Percentiles rank a stretch among this genome's conserved stretches.
phyloP scores from a whole-genome alignment of 75 land plant genomes.

The Gnetum montanum region DNA sequence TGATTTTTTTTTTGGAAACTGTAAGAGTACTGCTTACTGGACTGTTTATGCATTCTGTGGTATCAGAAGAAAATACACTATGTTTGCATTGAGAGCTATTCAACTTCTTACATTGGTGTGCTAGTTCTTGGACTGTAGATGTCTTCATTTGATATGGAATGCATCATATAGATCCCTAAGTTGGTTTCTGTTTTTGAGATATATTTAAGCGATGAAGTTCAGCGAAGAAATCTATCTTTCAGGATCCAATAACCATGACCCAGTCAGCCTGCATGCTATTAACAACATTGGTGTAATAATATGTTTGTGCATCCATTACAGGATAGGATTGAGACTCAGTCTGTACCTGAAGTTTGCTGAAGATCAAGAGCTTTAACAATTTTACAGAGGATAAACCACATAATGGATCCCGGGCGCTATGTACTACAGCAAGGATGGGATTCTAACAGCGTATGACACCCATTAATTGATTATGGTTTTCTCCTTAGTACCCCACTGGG shows the following conservation, averaged over 20 bases:
- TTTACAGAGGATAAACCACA: constrained; percentile 4
- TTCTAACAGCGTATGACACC: constrained; percentile 87
- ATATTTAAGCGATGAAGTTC: constrained; percentile 1
- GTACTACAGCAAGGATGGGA: constrained; percentile 96
- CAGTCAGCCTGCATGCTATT: constrained; percentile 21
- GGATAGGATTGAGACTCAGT: constrained; percentile 36
- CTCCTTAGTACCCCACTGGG: constrained; percentile 56
- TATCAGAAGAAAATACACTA: too few species aligned
- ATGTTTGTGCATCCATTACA: constrained; percentile 63
- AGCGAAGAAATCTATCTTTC: constrained; percentile 18
- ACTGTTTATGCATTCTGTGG: too few species aligned
- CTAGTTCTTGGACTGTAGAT: too few species aligned
- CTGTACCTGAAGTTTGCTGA: constrained; percentile 24
- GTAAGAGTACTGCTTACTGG: too few species aligned
- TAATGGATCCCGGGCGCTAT: constrained; percentile 94
- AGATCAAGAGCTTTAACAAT: constrained; percentile 18
- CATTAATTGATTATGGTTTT: constrained; percentile 69
- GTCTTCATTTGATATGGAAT: too few species aligned
- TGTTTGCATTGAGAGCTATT: too few species aligned
- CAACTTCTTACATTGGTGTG: too few species aligned
- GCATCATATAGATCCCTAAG: background rate
- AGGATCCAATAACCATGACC: constrained; percentile 28
- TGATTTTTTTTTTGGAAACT: too few species aligned
- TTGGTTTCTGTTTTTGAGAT: constrained; percentile 1
- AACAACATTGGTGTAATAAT: constrained; percentile 40